A percentile compares a stretch with the other conserved stretches of the same genome.
Evolutionary conservation across 129 eudicot genomes (phyloP).

Genomic region (Artemisia tridentata): DNA sequence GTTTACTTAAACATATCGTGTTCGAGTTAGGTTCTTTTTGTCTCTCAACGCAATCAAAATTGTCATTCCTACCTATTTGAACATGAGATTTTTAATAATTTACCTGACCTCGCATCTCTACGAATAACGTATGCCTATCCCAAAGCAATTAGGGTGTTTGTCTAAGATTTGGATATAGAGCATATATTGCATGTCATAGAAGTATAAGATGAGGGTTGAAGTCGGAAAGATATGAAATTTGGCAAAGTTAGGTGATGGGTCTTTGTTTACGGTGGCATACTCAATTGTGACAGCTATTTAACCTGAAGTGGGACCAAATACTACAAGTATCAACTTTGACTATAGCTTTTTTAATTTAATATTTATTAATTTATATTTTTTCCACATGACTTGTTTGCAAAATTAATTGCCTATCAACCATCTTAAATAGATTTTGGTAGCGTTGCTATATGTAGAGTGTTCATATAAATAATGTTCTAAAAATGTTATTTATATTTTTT

Average conservation of each 20-base stretch:
- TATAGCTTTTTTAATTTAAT: background rate
- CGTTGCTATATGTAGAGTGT: too few species aligned
- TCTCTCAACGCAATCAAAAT: too few species aligned
- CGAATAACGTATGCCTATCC: too few species aligned
- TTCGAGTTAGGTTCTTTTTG: too few species aligned
- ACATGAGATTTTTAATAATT: too few species aligned
- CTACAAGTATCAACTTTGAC: conserved; percentile 34
- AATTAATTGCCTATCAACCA: conserved; percentile 28
- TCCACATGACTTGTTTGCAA: conserved; percentile 12
- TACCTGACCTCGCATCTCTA: too few species aligned
- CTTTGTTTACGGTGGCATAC: conserved; percentile 41
- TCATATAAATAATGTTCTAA: too few species aligned
- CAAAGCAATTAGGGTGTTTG: background rate
- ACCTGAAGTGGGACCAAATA: conserved; percentile 34
- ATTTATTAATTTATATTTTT: background rate
- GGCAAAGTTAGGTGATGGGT: conserved; percentile 33
- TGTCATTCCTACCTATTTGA: too few species aligned
- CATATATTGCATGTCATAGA: background rate
- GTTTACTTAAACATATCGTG: too few species aligned
- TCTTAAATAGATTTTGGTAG: background rate
- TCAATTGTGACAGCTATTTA: conserved; percentile 45
- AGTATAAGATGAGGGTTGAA: background rate
- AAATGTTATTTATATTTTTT: too few species aligned
- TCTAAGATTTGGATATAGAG: background rate
- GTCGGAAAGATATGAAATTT: background rate